Percentiles rank a stretch among this genome's conserved stretches.
Conservation (phyloP, 2,329 filamentous ascomycete species). For the Didymosphaeria variabile region DNA sequence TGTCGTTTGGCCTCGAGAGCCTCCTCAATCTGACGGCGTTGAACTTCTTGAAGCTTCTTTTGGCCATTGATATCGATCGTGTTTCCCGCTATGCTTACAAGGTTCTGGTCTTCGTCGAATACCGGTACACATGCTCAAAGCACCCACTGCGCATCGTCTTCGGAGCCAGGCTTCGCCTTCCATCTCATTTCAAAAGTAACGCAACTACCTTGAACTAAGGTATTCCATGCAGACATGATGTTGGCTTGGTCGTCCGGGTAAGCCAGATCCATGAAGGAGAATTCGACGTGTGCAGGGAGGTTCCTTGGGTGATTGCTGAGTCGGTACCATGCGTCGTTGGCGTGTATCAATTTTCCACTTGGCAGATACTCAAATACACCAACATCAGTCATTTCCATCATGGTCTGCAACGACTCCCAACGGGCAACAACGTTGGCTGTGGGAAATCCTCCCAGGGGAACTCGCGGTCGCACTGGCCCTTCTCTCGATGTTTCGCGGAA, state of each 20-base stretch:
- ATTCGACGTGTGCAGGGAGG: conserved; percentile 30
- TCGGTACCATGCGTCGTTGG: conserved; percentile 43
- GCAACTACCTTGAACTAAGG: conserved; percentile 31
- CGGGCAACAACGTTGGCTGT: conserved; percentile 29
- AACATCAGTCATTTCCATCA: conserved; percentile 50
- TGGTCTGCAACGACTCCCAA: conserved; percentile 39
- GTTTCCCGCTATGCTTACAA: conserved; percentile 43
- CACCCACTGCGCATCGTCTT: conserved; percentile 36
- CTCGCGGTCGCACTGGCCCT: conserved; percentile 8
- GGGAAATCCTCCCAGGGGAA: conserved; percentile 17
- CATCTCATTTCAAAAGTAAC: conserved; percentile 49
- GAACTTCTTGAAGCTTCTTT: conserved; percentile 39
- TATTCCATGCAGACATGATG: conserved; percentile 45
- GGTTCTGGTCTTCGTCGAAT: conserved; percentile 33
- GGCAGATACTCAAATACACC: conserved; percentile 43
- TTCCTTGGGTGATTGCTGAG: conserved; percentile 36
- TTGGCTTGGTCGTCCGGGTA: conserved; percentile 35
- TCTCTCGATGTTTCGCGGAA: not conserved
- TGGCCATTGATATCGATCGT: conserved; percentile 45
- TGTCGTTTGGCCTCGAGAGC: conserved; percentile 50
- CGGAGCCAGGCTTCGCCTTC: conserved; percentile 31
- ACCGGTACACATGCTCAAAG: conserved; percentile 42
- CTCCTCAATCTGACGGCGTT: conserved; percentile 44
- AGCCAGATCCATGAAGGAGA: conserved; percentile 43
- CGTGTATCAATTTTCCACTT: conserved; percentile 36